Conservation (phyloP, 2,329 filamentous ascomycete species). For the Epichloe hybrida region DNA sequence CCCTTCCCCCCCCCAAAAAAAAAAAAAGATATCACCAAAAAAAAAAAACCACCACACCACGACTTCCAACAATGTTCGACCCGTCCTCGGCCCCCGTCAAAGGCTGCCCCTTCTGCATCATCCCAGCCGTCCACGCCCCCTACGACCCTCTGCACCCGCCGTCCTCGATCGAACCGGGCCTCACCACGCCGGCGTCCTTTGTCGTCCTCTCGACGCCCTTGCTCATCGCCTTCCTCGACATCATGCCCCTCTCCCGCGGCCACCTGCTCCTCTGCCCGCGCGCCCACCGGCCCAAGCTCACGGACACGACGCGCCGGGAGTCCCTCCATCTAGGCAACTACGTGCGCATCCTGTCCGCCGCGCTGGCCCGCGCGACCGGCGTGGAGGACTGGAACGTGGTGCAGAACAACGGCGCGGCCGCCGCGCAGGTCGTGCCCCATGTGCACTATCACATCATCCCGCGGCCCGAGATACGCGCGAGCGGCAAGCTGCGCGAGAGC, state of each 20-base stretch:
- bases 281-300: constrained; percentile 63
- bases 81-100: constrained; percentile 17
- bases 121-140: constrained; percentile 35
- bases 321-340: constrained; percentile 51
- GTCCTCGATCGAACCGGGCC: constrained; percentile 16
- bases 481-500: constrained; percentile 41
- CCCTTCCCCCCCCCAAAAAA: too few species aligned
- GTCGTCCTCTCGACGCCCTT: constrained; percentile 65
- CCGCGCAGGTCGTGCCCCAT: constrained; percentile 85
- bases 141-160: constrained; percentile 33
- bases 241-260: constrained; percentile 71
- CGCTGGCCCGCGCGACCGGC: constrained; percentile 54
- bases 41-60: too few species aligned
- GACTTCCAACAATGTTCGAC: constrained; percentile 17
- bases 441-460: constrained; percentile 94
- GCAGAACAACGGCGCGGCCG: constrained; percentile 84
- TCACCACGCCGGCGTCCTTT: constrained; percentile 35
- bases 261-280: constrained; percentile 76
- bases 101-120: constrained; percentile 50
- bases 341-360: constrained; percentile 60
- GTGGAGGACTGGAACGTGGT: constrained; percentile 88
- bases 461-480: constrained; percentile 51
- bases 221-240: constrained; percentile 83
- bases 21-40: too few species aligned
- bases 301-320: constrained; percentile 51